Percentiles rank a stretch among this genome's conserved stretches.
These are phyloP conservation scores for Penicillium hesseltinei DNA, from an alignment of 2,329 filamentous ascomycete species.

Conservation along the genomic window DNA sequence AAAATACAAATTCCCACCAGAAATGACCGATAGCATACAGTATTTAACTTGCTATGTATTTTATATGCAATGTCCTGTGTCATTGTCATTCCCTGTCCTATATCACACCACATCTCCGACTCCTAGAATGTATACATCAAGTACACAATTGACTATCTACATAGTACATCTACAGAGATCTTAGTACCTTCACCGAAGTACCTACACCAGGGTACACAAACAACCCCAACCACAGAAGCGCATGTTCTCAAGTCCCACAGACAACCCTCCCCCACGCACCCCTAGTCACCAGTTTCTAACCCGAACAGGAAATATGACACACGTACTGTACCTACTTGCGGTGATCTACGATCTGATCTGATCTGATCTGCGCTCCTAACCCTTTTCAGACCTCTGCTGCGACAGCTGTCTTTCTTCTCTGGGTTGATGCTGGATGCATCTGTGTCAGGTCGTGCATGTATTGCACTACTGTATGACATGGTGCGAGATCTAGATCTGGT, in stretches of 20 bases:
- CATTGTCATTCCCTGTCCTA: neutral
- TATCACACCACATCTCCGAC: neutral
- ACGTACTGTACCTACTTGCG: neutral
- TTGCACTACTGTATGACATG: neutral
- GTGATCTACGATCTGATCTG: neutral
- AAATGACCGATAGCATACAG: neutral
- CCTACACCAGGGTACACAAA: neutral
- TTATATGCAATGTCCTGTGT: neutral
- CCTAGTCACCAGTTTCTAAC: neutral
- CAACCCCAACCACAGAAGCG: neutral
- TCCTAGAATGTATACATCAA: neutral
- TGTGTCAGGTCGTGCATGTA: neutral
- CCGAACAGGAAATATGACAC: neutral
- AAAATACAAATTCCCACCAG: neutral
- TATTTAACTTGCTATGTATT: neutral
- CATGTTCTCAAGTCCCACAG: neutral
- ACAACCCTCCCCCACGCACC: neutral
- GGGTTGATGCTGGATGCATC: neutral
- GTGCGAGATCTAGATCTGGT: constrained; percentile 1
- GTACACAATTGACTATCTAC: neutral
- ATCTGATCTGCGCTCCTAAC: neutral
- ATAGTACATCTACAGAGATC: neutral
- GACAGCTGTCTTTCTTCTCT: neutral
- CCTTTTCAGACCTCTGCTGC: neutral
- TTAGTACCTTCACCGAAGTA: neutral